Base-by-base conservation (phyloP, 257 asterid species). In the Leptodermis oblonga region DNA sequence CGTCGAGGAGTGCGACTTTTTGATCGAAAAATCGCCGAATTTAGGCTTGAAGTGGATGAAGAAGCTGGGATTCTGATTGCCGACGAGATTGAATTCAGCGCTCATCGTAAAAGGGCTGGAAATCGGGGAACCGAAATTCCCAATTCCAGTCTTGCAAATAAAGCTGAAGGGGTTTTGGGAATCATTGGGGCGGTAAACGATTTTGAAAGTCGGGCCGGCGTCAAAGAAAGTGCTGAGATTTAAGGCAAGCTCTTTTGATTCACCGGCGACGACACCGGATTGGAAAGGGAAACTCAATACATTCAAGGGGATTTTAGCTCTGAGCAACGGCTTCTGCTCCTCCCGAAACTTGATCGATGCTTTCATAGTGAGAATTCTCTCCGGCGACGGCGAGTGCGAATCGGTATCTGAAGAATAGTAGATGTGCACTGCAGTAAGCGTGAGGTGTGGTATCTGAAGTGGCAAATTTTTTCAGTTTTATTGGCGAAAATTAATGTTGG, bases 291-390 rank as follows among this genome's bases (percentile, higher is more conserved):
- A 82, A 23, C 80, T 82, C 0, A 89, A 67, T 30, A 94, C 80
- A 59, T 87, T 94, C 14, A 94, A 63, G 0, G 99, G 99, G 78
- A 91, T 70, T 83, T 91, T 94, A 60, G 97, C 97, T 49, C 96
- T 76, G 77, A 94, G 23, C 70, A 94, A 60, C 20, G 99, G 99
- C 81, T 79, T 89, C 69, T 84, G 90, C 54, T 89, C 95, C 37
- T 89, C 99, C 41, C 99, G 90, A 54, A 91, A 94, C 72, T 84
- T 94, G 78, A 94, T 86, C 42, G 99, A 94, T 67, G 99, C 97
- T 84, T 94, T 94, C 99, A 93, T 93, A 10, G 39, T 82, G 25
- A 22, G 58, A 22, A 1, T 51, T 8, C 58, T 9, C 67, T 3
- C 70, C 45, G 70, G n/a, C 31, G 45, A 66, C 23, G 30, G 28